These are phyloP conservation scores for Apiospora kogelbergensis DNA, from an alignment of 2,329 filamentous ascomycete species.

Conservation along the genomic window DNA sequence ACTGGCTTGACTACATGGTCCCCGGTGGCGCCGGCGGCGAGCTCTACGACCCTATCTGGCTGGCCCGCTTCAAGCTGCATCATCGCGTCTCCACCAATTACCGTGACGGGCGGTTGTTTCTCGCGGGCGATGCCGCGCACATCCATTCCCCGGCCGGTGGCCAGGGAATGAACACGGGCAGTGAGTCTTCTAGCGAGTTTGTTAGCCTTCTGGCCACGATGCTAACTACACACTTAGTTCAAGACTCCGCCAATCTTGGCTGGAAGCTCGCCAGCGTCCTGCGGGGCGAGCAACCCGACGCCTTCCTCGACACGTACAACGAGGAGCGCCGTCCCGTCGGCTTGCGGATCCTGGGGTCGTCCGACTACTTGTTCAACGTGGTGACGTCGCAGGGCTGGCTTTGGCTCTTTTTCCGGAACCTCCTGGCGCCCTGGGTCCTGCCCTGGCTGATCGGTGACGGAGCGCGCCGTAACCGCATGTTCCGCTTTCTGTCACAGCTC, in stretches of 20 bases:
- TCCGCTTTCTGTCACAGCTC: constrained; percentile 41
- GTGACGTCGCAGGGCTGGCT: constrained; percentile 36
- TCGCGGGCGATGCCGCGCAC: constrained; percentile 59
- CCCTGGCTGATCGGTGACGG: constrained; percentile 32
- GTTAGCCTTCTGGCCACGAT: neutral
- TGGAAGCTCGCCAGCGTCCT: constrained; percentile 54
- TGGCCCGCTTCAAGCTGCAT: constrained; percentile 47
- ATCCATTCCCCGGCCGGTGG: constrained; percentile 56
- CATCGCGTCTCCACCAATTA: constrained; percentile 37
- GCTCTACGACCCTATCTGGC: constrained; percentile 35
- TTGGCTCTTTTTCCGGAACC: constrained; percentile 37
- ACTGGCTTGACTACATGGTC: constrained; percentile 28
- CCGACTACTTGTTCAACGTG: constrained; percentile 41
- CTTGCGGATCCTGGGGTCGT: constrained; percentile 38
- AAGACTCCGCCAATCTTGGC: constrained; percentile 53
- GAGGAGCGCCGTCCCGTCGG: constrained; percentile 48
- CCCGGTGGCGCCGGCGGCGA: constrained; percentile 25
- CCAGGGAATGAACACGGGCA: constrained; percentile 58
- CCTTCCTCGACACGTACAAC: constrained; percentile 48
- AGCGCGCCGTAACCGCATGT: constrained; percentile 23
- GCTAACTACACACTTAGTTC: constrained; percentile 27
- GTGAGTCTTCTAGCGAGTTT: neutral
- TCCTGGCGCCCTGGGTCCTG: constrained; percentile 37
- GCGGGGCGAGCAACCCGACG: constrained; percentile 26
- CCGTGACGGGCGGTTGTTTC: constrained; percentile 47